These are phyloP conservation scores for Boletus vermiculosoides DNA, from an alignment of 768 basidiomycete genomes.

Conservation along the genomic window DNA sequence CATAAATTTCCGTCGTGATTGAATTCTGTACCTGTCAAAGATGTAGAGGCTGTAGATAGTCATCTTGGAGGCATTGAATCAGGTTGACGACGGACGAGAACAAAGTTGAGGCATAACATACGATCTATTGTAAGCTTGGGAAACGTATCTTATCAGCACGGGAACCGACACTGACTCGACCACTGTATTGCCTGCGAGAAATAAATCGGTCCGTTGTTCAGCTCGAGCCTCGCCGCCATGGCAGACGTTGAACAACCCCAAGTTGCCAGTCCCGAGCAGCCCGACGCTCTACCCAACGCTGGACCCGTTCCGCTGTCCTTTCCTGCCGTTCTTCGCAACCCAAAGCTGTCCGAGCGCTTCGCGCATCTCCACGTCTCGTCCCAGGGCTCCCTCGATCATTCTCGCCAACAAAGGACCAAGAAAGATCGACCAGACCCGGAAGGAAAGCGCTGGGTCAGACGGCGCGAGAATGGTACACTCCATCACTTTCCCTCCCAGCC, in stretches of 20 bases:
- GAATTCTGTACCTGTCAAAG: constrained; percentile 65
- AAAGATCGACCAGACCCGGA: constrained; percentile 62
- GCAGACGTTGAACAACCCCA: constrained; percentile 2
- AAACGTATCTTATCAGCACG: neutral
- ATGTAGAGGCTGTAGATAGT: constrained; percentile 93
- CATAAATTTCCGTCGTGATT: neutral
- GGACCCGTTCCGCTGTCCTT: constrained; percentile 60
- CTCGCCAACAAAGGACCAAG: constrained; percentile 28
- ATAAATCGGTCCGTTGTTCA: neutral
- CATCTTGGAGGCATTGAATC: constrained; percentile 41
- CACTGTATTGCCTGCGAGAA: too few species aligned
- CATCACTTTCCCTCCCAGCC: neutral
- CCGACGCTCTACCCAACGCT: constrained; percentile 1
- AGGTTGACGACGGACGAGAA: too few species aligned
- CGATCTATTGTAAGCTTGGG: too few species aligned
- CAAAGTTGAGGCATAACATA: too few species aligned
- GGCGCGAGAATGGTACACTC: constrained; percentile 71
- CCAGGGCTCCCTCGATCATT: neutral
- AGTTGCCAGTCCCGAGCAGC: neutral
- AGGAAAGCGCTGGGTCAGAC: constrained; percentile 74
- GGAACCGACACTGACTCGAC: neutral
- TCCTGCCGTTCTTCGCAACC: constrained; percentile 64
- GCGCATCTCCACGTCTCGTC: constrained; percentile 45
- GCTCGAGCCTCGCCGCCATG: constrained; percentile 3
- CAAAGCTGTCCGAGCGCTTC: constrained; percentile 50